Base-by-base conservation (phyloP, 108 stramenopile species). In the Nitzschia sp. region DNA sequence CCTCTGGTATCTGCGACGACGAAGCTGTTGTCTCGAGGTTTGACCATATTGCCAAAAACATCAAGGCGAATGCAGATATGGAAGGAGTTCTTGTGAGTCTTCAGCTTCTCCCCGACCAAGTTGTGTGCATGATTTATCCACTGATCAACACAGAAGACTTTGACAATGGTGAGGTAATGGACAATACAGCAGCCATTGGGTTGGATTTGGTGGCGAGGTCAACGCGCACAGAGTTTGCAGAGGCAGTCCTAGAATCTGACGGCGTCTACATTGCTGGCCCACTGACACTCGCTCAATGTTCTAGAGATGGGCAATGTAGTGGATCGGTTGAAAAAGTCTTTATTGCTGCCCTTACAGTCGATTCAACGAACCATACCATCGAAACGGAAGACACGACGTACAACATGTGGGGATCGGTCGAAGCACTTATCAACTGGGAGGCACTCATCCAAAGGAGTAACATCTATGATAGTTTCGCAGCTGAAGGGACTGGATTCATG, bases 201-300 rank as follows among this genome's bases (percentile, higher is more conserved):
- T 69, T 70, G 34, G 79, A 80, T 46, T 40, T 80, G 20, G 14
- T 75, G 10, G 46, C 29, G 8, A 69, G 70, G 50, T 73, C 79
- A 8, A 38, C 14, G 9, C 12, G 69, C 0, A 67, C 11, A 19
- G 61, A 51, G 43, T 70, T 70, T 65, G 54, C 72, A 2, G 20
- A 64, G 19, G 79, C 77, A 15, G 77, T 79, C 0, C 65, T 86
- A 0, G 61, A 63, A 1, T 53, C 63, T 17, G 55, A 73, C 12
- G 78, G 64, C 3, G 78, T 83, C 25, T 77, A 81, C 39, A 80
- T 78, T 62, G 80, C 82, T 7, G 85, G 85, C 1, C 85, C 85
- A 1, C 42, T 86, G 19, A 69, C 48, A 8, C 22, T 86, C 10
- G 42, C 54, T n/a, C 82, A 83, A 64, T 58, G 57, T 39, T 11